These are phyloP conservation scores for Sporothrix brasiliensis DNA, from an alignment of 2,329 filamentous ascomycete species.

Conservation along the genomic window DNA sequence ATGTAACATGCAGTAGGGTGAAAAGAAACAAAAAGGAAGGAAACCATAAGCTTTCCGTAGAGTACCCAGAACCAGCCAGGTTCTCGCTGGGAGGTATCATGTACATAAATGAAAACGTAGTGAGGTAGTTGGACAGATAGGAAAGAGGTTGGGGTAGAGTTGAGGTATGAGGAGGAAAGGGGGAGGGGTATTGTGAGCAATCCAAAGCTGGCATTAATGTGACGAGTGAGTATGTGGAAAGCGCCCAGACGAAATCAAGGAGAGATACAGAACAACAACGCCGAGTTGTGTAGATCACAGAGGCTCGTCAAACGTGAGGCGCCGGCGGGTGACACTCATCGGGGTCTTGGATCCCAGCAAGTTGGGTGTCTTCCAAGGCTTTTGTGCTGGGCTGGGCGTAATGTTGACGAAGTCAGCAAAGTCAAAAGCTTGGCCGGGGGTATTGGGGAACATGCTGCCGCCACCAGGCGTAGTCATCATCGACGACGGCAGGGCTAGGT, in stretches of 20 bases:
- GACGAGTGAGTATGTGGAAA: conserved; percentile 20
- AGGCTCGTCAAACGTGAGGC: conserved; percentile 76
- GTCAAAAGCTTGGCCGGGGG: conserved; percentile 83
- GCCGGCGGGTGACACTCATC: conserved; percentile 69
- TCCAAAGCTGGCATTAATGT: conserved; percentile 37
- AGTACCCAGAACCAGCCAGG: conserved; percentile 37
- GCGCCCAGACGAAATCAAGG: conserved; percentile 11
- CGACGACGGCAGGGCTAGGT: conserved; percentile 73
- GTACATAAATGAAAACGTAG: conserved; percentile 27
- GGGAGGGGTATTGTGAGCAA: conserved; percentile 3
- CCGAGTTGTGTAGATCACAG: conserved; percentile 23
- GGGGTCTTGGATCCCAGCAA: conserved; percentile 55
- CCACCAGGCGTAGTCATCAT: conserved; percentile 87
- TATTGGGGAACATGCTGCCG: conserved; percentile 69
- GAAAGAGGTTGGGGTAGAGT: neutral
- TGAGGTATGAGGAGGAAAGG: neutral
- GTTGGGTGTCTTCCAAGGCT: conserved; percentile 80
- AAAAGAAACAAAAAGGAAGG: conserved; percentile 5
- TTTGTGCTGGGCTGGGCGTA: conserved; percentile 91
- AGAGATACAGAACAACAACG: neutral
- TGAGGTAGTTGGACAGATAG: neutral
- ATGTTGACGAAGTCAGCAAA: conserved; percentile 98
- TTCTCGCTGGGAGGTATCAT: conserved; percentile 34
- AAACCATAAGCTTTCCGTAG: conserved; percentile 28
- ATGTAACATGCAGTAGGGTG: conserved; percentile 1